Conservation (phyloP, 2,329 filamentous ascomycete species). For the Neospermospora avenae region DNA sequence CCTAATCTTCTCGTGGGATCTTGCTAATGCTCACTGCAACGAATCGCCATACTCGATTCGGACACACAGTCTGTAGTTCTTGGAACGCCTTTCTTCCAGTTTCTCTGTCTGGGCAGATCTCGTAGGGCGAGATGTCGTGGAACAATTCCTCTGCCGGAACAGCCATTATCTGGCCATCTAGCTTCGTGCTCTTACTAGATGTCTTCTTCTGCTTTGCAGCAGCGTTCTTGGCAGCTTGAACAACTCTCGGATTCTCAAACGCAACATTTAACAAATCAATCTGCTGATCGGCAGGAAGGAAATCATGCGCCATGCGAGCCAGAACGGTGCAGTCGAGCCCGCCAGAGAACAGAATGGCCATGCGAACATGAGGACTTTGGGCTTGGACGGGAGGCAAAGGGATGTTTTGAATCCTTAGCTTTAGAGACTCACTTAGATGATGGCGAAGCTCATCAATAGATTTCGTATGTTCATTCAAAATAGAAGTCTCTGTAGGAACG, state of each 20-base stretch:
- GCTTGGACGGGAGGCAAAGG: slow-evolving; percentile 50
- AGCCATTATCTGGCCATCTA: background rate
- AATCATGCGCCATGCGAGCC: slow-evolving; percentile 74
- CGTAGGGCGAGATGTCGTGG: slow-evolving; percentile 52
- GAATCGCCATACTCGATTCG: slow-evolving; percentile 75
- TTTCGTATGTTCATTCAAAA: slow-evolving; percentile 41
- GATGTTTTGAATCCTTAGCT: slow-evolving; percentile 61
- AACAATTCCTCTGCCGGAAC: background rate
- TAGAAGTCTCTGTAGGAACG: slow-evolving; percentile 36
- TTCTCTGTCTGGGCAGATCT: slow-evolving; percentile 83
- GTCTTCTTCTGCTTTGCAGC: slow-evolving; percentile 32
- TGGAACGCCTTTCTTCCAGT: slow-evolving; percentile 77
- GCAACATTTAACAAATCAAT: slow-evolving; percentile 94
- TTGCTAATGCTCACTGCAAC: slow-evolving; percentile 52
- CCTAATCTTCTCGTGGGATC: background rate
- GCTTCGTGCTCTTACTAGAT: background rate
- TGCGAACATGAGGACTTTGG: slow-evolving; percentile 42
- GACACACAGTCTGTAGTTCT: slow-evolving; percentile 71
- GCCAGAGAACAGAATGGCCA: slow-evolving; percentile 89
- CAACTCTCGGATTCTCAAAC: slow-evolving; percentile 86
- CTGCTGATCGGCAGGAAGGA: slow-evolving; percentile 63
- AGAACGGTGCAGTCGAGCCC: slow-evolving; percentile 90
- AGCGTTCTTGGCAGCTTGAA: slow-evolving; percentile 48
- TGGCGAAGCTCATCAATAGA: slow-evolving; percentile 52
- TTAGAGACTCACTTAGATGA: slow-evolving; percentile 59